A percentile compares a stretch with the other conserved stretches of the same genome.
These are phyloP conservation scores for Hypericum perforatum DNA, from an alignment of 345 rosid species.

Conservation along the genomic window DNA sequence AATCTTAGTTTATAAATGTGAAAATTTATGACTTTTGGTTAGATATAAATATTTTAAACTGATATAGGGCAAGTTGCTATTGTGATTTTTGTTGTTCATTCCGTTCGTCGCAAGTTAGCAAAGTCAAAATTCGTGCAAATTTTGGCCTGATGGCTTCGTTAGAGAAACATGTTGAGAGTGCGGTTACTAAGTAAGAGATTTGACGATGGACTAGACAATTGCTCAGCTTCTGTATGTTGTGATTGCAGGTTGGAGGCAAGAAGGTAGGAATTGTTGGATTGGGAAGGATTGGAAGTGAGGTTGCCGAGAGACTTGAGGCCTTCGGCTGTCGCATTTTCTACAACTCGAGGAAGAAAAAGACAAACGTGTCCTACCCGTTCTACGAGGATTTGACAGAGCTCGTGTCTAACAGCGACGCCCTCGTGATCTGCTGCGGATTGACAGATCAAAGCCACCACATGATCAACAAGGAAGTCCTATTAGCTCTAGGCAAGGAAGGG, in stretches of 20 bases:
- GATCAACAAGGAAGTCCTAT: constrained; percentile 14
- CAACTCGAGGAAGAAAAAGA: constrained; percentile 17
- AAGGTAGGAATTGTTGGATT: background rate
- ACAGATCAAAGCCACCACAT: constrained; percentile 14
- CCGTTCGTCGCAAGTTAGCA: too few species aligned
- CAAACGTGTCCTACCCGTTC: constrained; percentile 10
- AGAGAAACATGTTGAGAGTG: too few species aligned
- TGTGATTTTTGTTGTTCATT: too few species aligned
- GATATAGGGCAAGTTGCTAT: too few species aligned
- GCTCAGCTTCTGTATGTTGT: background rate
- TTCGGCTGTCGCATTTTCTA: constrained; percentile 6
- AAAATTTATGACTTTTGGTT: too few species aligned
- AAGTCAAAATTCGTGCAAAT: too few species aligned
- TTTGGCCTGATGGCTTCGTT: too few species aligned
- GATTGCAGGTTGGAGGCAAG: background rate
- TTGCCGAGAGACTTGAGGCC: background rate
- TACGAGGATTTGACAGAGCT: constrained; percentile 8
- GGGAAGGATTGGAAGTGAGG: background rate
- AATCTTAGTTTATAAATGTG: too few species aligned
- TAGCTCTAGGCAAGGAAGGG: constrained; percentile 17
- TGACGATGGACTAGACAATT: too few species aligned
- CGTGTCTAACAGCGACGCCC: constrained; percentile 9
- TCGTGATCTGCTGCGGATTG: constrained; percentile 16
- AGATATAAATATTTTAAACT: too few species aligned
- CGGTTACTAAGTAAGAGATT: too few species aligned